Evolutionary conservation across 768 basidiomycete genomes (phyloP).

Genomic region (Leucocoprinus birnbaumii): DNA sequence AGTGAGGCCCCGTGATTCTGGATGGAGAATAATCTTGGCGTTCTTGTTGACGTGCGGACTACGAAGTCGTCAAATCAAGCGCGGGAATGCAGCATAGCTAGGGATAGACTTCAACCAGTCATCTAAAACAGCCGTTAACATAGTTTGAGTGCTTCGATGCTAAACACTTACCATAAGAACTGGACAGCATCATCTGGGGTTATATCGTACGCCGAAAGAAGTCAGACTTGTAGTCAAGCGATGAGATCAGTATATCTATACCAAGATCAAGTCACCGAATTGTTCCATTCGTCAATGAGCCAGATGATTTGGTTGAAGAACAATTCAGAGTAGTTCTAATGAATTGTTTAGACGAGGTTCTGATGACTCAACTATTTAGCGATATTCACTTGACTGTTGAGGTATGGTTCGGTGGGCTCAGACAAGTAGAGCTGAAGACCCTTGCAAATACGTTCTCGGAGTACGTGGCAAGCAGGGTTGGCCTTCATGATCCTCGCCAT

Average conservation of each 20-base stretch:
- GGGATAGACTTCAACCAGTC: slow-evolving; percentile 99
- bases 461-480: slow-evolving; percentile 94
- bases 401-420: slow-evolving; percentile 97
- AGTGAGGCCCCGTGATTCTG: slow-evolving; percentile 98
- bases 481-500: slow-evolving; percentile 99
- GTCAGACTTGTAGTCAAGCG: slow-evolving; percentile 9
- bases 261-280: slow-evolving; percentile 95
- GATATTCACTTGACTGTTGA: slow-evolving; percentile 80
- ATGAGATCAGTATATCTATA: slow-evolving; percentile 24
- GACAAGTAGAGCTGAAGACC: slow-evolving; percentile 98
- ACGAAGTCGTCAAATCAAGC: slow-evolving; percentile 94
- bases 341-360: background rate
- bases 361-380: background rate
- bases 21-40: slow-evolving; percentile 96
- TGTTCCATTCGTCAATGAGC: slow-evolving; percentile 99
- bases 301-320: slow-evolving; percentile 99
- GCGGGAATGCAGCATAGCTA: slow-evolving; percentile 98
- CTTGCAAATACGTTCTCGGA: slow-evolving; percentile 98
- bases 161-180: slow-evolving; percentile 70
- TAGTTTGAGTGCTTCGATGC: background rate
- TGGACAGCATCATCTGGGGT: slow-evolving; percentile 99
- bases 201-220: slow-evolving; percentile 80
- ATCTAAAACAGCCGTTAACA: slow-evolving; percentile 41
- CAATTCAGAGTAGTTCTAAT: slow-evolving; percentile 87
- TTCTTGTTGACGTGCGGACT: slow-evolving; percentile 99